Evolutionary conservation across 2,329 filamentous ascomycete species (phyloP).

Genomic region (Cercospora sp.): DNA sequence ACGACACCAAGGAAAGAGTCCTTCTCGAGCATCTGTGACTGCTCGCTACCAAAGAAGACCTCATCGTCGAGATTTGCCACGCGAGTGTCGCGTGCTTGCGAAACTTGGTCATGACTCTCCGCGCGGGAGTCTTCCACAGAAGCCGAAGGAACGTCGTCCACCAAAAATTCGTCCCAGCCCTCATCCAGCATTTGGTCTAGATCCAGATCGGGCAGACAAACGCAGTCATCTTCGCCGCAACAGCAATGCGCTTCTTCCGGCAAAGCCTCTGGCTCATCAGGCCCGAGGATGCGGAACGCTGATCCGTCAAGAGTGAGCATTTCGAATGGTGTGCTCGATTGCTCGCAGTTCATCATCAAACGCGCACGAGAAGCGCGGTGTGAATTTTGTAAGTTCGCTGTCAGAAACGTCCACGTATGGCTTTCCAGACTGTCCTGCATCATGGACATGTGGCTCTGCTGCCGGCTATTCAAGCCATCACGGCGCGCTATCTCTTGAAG

Average conservation of each 20-base stretch:
- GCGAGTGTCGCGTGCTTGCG: neutral
- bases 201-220: neutral
- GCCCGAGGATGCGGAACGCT: neutral
- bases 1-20: neutral
- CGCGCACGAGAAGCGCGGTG: neutral
- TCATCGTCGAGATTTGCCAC: neutral
- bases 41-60: neutral
- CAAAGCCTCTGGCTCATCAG: neutral
- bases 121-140: neutral
- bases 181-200: neutral
- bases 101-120: neutral
- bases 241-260: neutral
- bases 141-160: neutral
- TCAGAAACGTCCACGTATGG: neutral
- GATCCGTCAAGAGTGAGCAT: neutral
- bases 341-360: neutral
- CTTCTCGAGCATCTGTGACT: neutral
- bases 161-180: neutral
- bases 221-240: neutral
- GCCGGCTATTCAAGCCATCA: too few relatives aligned
- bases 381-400: neutral
- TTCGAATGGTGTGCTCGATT: neutral
- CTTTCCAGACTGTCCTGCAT: neutral
- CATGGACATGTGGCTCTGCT: neutral
- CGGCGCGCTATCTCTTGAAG: slow-evolving; percentile 21